A percentile compares a stretch with the other conserved stretches of the same genome.
These are phyloP conservation scores for Capronia epimyces DNA, from an alignment of 2,329 filamentous ascomycete species.

Conservation along the genomic window DNA sequence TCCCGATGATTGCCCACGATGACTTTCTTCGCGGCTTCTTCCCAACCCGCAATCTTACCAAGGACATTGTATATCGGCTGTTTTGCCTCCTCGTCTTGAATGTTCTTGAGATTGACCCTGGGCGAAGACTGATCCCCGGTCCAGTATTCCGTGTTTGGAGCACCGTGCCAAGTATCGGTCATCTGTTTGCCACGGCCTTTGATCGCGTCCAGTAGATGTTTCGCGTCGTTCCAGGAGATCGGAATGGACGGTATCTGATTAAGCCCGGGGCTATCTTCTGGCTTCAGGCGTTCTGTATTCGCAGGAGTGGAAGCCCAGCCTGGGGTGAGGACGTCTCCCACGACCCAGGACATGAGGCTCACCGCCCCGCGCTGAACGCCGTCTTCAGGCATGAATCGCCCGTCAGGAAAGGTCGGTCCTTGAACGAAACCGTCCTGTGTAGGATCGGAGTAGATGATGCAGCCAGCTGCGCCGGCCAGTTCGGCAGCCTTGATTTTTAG, in stretches of 20 bases:
- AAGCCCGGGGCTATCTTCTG: constrained; percentile 66
- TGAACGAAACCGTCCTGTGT: constrained; percentile 72
- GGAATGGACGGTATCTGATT: constrained; percentile 84
- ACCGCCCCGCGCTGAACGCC: constrained; percentile 79
- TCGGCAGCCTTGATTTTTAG: constrained; percentile 89
- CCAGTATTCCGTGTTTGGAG: constrained; percentile 70
- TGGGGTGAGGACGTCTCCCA: constrained; percentile 89
- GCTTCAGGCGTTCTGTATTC: constrained; percentile 57
- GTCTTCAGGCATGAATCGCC: constrained; percentile 73
- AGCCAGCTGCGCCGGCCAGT: constrained; percentile 75
- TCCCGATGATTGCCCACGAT: constrained; percentile 92
- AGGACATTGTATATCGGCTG: constrained; percentile 92
- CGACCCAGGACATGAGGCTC: constrained; percentile 70
- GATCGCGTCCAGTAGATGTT: constrained; percentile 68
- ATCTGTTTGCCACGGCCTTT: constrained; percentile 67
- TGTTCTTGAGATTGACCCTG: constrained; percentile 72
- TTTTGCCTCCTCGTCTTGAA: constrained; percentile 75
- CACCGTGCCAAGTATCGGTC: constrained; percentile 67
- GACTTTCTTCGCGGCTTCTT: constrained; percentile 75
- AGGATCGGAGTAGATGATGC: constrained; percentile 89
- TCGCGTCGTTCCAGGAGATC: constrained; percentile 81
- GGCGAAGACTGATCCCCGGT: constrained; percentile 72
- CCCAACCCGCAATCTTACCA: constrained; percentile 74
- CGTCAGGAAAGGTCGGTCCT: constrained; percentile 68
- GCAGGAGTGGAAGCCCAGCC: constrained; percentile 60